Evolutionary conservation across 306 rosid species (phyloP).

Genomic region (Gleditsia sinensis): DNA sequence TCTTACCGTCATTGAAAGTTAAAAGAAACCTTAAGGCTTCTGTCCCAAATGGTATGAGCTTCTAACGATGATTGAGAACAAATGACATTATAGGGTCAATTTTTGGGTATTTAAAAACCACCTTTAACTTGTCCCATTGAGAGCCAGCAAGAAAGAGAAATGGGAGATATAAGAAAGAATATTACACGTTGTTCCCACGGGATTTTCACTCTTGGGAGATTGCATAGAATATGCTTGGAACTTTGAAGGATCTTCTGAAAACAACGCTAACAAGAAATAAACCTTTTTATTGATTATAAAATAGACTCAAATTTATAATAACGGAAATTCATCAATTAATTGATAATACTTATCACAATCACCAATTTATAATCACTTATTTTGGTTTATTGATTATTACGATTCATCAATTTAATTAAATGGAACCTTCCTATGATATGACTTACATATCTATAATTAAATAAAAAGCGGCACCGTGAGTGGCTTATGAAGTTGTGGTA

Average conservation of each 20-base stretch:
- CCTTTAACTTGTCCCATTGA: neutral
- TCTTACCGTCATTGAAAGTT: conserved; percentile 45
- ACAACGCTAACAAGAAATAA: neutral
- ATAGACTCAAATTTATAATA: neutral
- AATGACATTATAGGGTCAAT: neutral
- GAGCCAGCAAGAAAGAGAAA: neutral
- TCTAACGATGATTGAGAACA: conserved; percentile 27
- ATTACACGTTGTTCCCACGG: conserved; percentile 36
- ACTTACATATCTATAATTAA: neutral
- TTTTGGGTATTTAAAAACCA: conserved; percentile 25
- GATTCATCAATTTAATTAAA: neutral
- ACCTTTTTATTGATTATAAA: neutral
- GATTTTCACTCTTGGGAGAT: conserved; percentile 19
- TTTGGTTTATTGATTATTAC: neutral
- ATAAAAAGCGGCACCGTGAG: neutral
- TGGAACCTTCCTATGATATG: neutral
- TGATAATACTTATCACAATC: neutral
- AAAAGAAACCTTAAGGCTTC: conserved; percentile 1
- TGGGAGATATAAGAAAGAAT: conserved; percentile 31
- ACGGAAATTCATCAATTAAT: neutral
- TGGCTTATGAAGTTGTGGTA: neutral
- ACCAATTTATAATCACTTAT: neutral
- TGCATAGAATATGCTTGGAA: conserved; percentile 46
- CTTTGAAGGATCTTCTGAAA: conserved; percentile 14
- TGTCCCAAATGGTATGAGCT: conserved; percentile 24